Base-by-base conservation (phyloP, 2,329 filamentous ascomycete species). In the Ophiostoma ips region DNA sequence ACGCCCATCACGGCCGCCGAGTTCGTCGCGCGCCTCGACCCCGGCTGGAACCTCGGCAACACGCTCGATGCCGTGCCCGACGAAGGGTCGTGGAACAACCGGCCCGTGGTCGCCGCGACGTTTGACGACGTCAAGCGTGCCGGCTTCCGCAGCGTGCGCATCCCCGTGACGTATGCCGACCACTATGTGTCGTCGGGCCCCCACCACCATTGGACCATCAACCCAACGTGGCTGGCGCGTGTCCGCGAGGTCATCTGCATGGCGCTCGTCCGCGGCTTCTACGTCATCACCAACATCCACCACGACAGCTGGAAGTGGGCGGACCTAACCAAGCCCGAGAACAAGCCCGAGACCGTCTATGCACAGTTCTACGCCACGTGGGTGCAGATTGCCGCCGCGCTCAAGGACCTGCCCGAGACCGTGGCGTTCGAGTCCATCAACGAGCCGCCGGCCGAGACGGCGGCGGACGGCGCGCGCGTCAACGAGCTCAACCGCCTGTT, bases 11-110 rank as follows among this genome's bases (percentile, higher is more conserved):
- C 71, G 0, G 73, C 72, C 0, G 60, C 64, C 1, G 61, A 68
- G 3, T 76, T 59, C 41, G 55, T 77, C 45, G 64, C 65, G 5
- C 67, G 64, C 9, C 64, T 77, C 37, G 72, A 72, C 46, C 71
- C 75, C 0, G 76, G 76, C 8, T 80, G 76, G 76, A 80, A 79
- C 55, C 56, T 79, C 9, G 77, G 76, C 10, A 80, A 80, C 50
- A 77, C 75, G 0, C 66, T 80, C 30, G 77, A 79, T 57, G 73
- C 75, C 1, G 61, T 69, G 8, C 70, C 75, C 5, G 64, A 70
- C 46, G 77, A 81, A 58, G 75, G 73, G 5, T 72, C 69, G 2
- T 81, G 76, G 76, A 75, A 75, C 55, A 79, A 79, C 51, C 65
- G 69, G 0, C 67, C 71, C 0, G 73, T 77, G 1, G 63, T 68